Evolutionary conservation across 1,284 basidiomycete genomes (phyloP).

Genomic region (Irpex sp.): DNA sequence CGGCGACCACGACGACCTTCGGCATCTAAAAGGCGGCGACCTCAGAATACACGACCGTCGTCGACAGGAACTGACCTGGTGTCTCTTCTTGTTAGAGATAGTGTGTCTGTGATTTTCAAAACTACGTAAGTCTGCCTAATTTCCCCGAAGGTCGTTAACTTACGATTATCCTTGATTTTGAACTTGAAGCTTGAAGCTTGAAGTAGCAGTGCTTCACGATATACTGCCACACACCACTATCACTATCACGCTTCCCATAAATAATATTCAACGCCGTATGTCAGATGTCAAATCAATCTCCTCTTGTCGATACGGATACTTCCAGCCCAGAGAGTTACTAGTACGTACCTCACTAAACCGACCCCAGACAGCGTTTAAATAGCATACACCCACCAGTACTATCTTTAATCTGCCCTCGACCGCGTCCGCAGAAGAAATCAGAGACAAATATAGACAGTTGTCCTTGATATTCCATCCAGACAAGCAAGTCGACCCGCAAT

Average conservation of each 20-base stretch:
- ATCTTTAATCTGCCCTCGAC: constrained; percentile 65
- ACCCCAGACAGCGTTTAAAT: not conserved
- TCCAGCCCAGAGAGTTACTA: not conserved
- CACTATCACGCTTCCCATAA: not conserved
- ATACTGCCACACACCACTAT: not conserved
- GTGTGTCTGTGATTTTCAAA: too few species aligned
- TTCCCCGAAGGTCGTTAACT: too few species aligned
- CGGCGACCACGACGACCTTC: not conserved
- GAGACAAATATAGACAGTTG: constrained; percentile 66
- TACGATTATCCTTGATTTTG: not conserved
- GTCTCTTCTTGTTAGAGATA: not conserved
- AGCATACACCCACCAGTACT: constrained; percentile 34
- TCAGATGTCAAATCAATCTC: not conserved
- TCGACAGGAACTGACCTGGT: not conserved
- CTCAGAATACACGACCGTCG: not conserved
- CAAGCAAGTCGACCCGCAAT: constrained; percentile 63
- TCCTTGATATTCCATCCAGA: constrained; percentile 86
- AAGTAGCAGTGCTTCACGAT: not conserved
- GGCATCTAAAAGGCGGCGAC: not conserved
- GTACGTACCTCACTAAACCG: not conserved
- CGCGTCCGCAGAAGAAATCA: constrained; percentile 65
- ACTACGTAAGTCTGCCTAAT: too few species aligned
- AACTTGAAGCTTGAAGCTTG: not conserved
- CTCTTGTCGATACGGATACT: not conserved
- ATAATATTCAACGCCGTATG: not conserved